These are phyloP conservation scores for Calonectria fujianensis DNA, from an alignment of 2,329 filamentous ascomycete genomes.

Conservation along the genomic window DNA sequence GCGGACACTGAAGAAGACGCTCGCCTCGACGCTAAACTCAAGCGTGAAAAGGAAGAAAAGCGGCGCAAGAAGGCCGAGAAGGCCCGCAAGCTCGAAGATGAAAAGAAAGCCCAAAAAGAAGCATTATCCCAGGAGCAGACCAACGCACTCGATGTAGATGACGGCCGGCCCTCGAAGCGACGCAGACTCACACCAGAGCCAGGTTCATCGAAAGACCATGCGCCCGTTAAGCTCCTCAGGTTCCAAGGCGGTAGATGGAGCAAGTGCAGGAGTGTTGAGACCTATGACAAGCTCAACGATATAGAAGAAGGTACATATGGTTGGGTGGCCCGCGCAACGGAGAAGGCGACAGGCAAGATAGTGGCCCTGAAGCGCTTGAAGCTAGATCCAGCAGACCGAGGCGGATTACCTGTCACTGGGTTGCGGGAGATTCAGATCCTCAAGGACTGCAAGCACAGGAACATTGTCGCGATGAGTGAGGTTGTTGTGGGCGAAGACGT, in stretches of 20 bases:
- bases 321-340: constrained; percentile 89
- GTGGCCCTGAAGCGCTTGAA: constrained; percentile 97
- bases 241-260: constrained; percentile 83
- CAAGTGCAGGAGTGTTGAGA: constrained; percentile 84
- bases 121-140: constrained; percentile 47
- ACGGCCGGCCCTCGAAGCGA: constrained; percentile 75
- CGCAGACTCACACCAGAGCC: constrained; percentile 73
- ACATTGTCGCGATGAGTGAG: constrained; percentile 88
- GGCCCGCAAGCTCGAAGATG: constrained; percentile 78
- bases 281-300: constrained; percentile 94
- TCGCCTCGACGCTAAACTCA: constrained; percentile 81
- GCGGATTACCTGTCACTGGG: constrained; percentile 91
- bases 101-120: constrained; percentile 60
- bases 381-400: constrained; percentile 83
- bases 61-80: constrained; percentile 89
- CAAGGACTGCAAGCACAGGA: constrained; percentile 85
- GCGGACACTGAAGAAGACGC: constrained; percentile 88
- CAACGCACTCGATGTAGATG: constrained; percentile 43
- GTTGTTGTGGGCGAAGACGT: constrained; percentile 84
- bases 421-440: constrained; percentile 95
- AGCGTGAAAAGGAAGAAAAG: constrained; percentile 91
- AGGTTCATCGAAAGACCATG: constrained; percentile 50
- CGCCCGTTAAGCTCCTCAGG: constrained; percentile 76
- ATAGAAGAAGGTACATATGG: constrained; percentile 99
- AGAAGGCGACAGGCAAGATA: constrained; percentile 83